Base-by-base conservation (phyloP, 352 stramenopile genomes). In the Thalassiosira exigua region DNA sequence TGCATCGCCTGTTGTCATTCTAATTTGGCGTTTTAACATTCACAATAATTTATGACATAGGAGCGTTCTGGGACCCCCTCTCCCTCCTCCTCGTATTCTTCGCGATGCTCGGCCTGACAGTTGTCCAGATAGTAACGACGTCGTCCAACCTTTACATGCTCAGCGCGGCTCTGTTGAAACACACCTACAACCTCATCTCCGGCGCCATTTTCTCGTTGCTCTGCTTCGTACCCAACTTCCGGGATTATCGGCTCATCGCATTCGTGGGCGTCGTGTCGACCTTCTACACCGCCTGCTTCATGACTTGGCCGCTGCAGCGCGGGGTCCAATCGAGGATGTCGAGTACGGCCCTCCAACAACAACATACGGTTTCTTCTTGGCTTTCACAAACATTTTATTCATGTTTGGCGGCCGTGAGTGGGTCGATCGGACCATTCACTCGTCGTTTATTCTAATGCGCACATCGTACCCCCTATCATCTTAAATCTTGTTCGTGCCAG, bases 221-320 rank as follows among this genome's bases (percentile, higher is more conserved):
- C 44, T 57, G 58, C 3, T 79, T 79, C 39, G 59, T 79, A 5
- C 69, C 69, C 11, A 79, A 36, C 22, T 79, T 79, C 44, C 44
- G 69, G 21, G 58, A 79, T 29, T 79, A 72, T 44, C 69, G 69
- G 14, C 30, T 79, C 11, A 33, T 79, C 21, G 30, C 30, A 0
- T 32, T 79, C 12, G 2, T 79, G 0, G 69, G 48, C 14, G 66
- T 67, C 44, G 14, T 72, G 7, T 58, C 69, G 44, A 79, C 69
- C 12, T 72, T 59, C 9, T 79, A 79, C 39, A 60, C 29, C 4
- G 32, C 69, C 2, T 72, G 60, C 48, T 79, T 53, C 39, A 79
- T 79, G 69, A 72, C 59, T 2, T 79, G n/a, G 41, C 48, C 24
- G 29, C 21, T 19, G n/a, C 33, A 7, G 19, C 42, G 9, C 22